Evolutionary conservation across 345 rosid species (phyloP), one percentile per base, ranked within the genome.

Genomic region (Populus davidiana): DNA sequence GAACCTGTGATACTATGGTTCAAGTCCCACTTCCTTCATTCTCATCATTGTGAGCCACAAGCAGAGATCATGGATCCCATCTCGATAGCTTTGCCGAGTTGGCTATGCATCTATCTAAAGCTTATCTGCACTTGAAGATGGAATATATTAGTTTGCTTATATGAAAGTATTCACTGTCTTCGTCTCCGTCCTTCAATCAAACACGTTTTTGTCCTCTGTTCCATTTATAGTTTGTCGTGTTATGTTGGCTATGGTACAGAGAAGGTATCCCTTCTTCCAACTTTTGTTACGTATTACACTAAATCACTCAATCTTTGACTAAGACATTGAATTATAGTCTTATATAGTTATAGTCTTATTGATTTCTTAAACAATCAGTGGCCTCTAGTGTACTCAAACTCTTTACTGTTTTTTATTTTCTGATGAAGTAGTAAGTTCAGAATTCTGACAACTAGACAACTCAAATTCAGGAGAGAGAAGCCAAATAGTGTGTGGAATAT

Each of bases 391-490:
- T 10, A n/a, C 64, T 59, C 25, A 4, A 59, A 59, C 64, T 59
- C 5, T 25, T 59, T 5, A 23, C 64, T 59, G 64, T 59, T 59
- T n/a, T n/a, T 9, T 59, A 8, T 59, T n/a, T 59, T n/a, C 3
- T 69, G 36, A 5, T 61, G 16, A 8, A 18, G 68, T 21, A 6
- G 61, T 12, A 33, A 41, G 7, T 82, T 74, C 52, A 3, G 44
- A 63, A 77, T n/a, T 49, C 69, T 66, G 27, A 64, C 49, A 20
- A 52, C 20, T 29, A 8, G 2, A 47, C 11, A 23, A 18, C 62
- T 38, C 1, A 62, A 5, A 59, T 77, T 49, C 86, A 86, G 92
- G 91, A 39, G 86, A 85, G 56, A 86, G 56, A 82, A 72, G 61
- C 13, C 76, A 79, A 44, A 38, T 65, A 35, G 77, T 83, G 16